These are phyloP conservation scores for Saccharomycopsis phalli DNA, from an alignment of 1,139 yeast genomes.

Conservation along the genomic window DNA sequence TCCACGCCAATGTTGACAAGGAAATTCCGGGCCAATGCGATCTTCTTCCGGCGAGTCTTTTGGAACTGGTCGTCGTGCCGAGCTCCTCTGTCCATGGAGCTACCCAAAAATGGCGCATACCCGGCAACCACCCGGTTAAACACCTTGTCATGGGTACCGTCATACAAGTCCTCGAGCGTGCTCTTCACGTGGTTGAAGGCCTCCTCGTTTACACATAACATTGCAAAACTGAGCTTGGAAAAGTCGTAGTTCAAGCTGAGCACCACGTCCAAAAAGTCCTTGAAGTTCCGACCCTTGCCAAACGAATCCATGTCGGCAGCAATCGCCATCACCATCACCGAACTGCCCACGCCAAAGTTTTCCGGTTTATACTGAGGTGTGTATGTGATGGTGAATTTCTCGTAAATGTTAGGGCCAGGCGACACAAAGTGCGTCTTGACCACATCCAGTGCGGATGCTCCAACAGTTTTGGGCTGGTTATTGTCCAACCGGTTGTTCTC, in stretches of 20 bases:
- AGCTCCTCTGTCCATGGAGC: conserved; percentile 9
- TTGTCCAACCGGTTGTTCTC: no score
- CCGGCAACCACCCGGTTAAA: conserved; percentile 12
- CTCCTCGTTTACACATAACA: conserved; percentile 16
- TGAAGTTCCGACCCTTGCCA: conserved; percentile 17
- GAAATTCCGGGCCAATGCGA: conserved; percentile 29
- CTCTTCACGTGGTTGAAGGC: conserved; percentile 18
- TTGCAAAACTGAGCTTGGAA: conserved; percentile 13
- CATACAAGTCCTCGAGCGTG: conserved; percentile 17
- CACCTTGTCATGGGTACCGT: conserved; percentile 7
- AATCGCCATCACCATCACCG: conserved; percentile 14
- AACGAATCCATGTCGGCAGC: conserved; percentile 14
- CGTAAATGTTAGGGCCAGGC: conserved; percentile 5
- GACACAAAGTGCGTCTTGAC: not conserved
- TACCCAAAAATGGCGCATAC: conserved; percentile 19
- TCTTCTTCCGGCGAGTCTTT: conserved; percentile 25
- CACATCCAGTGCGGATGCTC: no score
- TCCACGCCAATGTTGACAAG: conserved; percentile 23
- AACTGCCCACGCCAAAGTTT: conserved; percentile 6
- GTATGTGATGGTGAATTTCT: conserved; percentile 12
- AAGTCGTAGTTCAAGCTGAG: conserved; percentile 9
- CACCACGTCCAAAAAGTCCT: conserved; percentile 13
- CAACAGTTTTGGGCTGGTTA: no score
- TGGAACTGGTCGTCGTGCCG: conserved; percentile 22
- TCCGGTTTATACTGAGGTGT: conserved; percentile 10